A percentile compares a stretch with the other conserved stretches of the same genome.
These are phyloP conservation scores for Entomortierella beljakovae DNA, from an alignment of 192 early-diverging fungal species.

Conservation along the genomic window DNA sequence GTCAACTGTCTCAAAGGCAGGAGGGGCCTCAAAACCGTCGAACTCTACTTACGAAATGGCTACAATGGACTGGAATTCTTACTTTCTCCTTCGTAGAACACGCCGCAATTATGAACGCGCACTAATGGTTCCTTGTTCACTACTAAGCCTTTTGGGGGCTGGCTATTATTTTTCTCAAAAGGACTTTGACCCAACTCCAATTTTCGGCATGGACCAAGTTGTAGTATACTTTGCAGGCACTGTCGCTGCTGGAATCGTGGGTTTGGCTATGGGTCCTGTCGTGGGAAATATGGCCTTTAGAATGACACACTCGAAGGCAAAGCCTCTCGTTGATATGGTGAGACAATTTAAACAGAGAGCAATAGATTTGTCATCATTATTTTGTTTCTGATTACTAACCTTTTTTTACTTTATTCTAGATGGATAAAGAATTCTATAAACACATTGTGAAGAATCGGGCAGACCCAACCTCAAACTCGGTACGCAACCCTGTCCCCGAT, in stretches of 20 bases:
- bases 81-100: constrained; percentile 71
- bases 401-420: constrained; percentile 13
- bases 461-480: constrained; percentile 72
- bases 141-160: constrained; percentile 44
- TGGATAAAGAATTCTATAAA: constrained; percentile 71
- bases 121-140: constrained; percentile 64
- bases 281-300: constrained; percentile 72
- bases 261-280: constrained; percentile 73
- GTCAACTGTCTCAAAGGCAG: no score
- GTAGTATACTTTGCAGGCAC: constrained; percentile 65
- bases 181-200: constrained; percentile 73
- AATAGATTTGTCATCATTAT: no score
- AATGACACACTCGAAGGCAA: constrained; percentile 57
- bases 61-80: constrained; percentile 68
- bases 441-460: constrained; percentile 75
- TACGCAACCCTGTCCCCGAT: constrained; percentile 86
- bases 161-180: constrained; percentile 67
- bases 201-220: constrained; percentile 76
- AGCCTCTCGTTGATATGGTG: constrained; percentile 61
- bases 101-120: constrained; percentile 71
- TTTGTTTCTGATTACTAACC: not conserved
- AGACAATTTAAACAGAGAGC: not conserved
- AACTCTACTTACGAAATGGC: no score
- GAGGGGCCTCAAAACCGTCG: no score
- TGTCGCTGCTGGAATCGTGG: constrained; percentile 66